A percentile compares a stretch with the other conserved stretches of the same genome.
phyloP scores from a whole-genome alignment of 345 rosid species.

The Brassica napus region DNA sequence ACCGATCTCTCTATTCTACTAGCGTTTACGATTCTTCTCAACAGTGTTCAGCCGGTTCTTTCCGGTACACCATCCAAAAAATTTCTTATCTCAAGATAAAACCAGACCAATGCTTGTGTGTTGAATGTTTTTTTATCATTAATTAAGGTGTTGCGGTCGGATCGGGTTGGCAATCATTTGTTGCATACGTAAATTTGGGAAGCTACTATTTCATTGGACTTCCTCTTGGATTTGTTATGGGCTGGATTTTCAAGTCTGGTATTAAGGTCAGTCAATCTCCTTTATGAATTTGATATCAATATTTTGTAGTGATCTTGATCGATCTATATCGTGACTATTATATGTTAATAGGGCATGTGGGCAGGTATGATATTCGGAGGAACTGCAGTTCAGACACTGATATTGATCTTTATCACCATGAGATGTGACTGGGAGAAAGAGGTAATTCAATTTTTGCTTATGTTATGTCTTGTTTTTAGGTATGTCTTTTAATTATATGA shows the following conservation, averaged over 20 bases:
- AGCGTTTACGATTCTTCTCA: slow-evolving; percentile 79
- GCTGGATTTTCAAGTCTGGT: slow-evolving; percentile 57
- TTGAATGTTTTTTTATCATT: background rate
- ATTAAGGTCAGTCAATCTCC: slow-evolving; percentile 1
- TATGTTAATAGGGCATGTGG: slow-evolving; percentile 59
- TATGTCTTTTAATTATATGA: background rate
- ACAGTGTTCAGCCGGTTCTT: slow-evolving; percentile 82
- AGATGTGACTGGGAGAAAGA: slow-evolving; percentile 58
- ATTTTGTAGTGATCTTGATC: background rate
- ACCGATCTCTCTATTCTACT: slow-evolving; percentile 60
- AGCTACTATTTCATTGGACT: slow-evolving; percentile 68
- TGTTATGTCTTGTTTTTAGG: background rate
- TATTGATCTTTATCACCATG: slow-evolving; percentile 46
- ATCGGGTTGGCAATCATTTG: slow-evolving; percentile 70
- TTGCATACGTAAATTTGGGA: slow-evolving; percentile 65
- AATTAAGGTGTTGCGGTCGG: slow-evolving; percentile 72
- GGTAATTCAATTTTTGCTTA: slow-evolving; percentile 33
- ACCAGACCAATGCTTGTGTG: background rate
- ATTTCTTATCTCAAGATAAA: background rate
- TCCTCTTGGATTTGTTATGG: slow-evolving; percentile 64
- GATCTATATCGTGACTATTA: background rate
- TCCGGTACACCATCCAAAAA: slow-evolving; percentile 48
- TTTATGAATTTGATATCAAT: background rate
- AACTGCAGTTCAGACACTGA: slow-evolving; percentile 53
- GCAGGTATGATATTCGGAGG: slow-evolving; percentile 78